Base-by-base conservation (phyloP, 768 basidiomycete genomes). In the Boletus edulis region DNA sequence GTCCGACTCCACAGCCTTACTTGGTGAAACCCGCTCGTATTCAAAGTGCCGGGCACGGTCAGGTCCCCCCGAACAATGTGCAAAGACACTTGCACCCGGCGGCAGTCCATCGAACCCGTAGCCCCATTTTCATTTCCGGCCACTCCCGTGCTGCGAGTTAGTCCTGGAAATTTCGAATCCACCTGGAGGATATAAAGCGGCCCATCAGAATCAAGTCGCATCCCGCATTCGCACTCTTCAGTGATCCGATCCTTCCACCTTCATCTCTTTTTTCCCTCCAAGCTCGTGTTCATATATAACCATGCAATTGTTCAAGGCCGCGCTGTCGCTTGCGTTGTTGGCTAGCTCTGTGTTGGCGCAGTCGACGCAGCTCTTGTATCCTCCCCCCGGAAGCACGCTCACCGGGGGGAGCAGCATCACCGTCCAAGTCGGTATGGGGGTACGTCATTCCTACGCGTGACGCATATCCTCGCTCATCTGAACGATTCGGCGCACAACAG, bases 391-490 rank as follows among this genome's bases (percentile, higher is more conserved):
- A 5, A 54, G 40, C 14, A 55, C 27, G 9, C 51, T 67, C 22
- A 52, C 41, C 6, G 46, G 47, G 0, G 65, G 62, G 8, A 22
- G 29, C 18, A 8, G 55, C 3, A 15, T 52, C 22, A 59, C 47
- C 4, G 62, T 67, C 2, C 56, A 58, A 55, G 56, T 67, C 9
- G 41, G 35, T 24, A 62, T 67, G 62, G 52, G 52, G 20, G 65
- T 62, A 38, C 51, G 62, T 56, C 27, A 5, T 27, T 5, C 4
- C 2, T 45, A 41, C 7, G 34, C 32, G 3, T 15, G 13, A 13
- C 15, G 5, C 8, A 31, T 39, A 31, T 14, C 20, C 18, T 24
- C 34, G 34, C 34, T 14, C 12, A 14, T 39, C 17, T 9, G 38
- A n/a, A n/a, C 38, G 34, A 35, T 3, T 14, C 37, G 17, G 15